Conservation (phyloP, 495 filamentous ascomycete genomes). For the Penicillium crystallinum region DNA sequence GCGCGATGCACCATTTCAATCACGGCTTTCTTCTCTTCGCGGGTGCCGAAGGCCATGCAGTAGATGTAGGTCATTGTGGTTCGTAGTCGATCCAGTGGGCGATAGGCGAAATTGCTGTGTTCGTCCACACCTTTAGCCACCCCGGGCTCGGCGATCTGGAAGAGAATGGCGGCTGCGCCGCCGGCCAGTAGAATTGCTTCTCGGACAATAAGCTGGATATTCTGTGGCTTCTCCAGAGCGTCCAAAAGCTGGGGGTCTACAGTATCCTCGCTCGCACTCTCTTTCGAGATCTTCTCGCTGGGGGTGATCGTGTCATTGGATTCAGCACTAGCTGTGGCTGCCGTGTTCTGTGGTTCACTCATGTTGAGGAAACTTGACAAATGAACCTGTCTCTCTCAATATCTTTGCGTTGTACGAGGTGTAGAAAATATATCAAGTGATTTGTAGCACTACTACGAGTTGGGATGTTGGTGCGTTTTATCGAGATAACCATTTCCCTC, state of each 20-base stretch:
- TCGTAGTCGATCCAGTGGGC: constrained; percentile 36
- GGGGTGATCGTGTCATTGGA: neutral
- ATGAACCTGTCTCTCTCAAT: neutral
- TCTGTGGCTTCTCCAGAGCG: constrained; percentile 20
- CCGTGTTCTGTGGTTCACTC: neutral
- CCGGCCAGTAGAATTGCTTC: constrained; percentile 36
- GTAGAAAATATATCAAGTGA: too few species aligned
- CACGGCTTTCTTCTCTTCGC: constrained; percentile 28
- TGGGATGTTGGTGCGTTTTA: too few species aligned
- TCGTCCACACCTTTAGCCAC: constrained; percentile 28
- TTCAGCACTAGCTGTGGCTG: neutral
- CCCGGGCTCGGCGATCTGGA: constrained; percentile 39
- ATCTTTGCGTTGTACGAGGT: too few species aligned
- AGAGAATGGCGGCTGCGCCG: constrained; percentile 34
- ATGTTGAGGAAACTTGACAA: neutral
- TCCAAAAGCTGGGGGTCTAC: constrained; percentile 1
- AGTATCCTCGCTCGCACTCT: neutral
- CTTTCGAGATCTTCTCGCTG: neutral
- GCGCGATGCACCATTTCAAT: constrained; percentile 34
- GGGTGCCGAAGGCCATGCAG: constrained; percentile 36
- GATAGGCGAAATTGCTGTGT: constrained; percentile 39
- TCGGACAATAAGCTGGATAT: constrained; percentile 30
- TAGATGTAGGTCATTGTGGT: constrained; percentile 43
- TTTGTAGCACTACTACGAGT: too few species aligned
- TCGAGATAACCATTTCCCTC: too few species aligned